Percentiles rank a stretch among this genome's conserved stretches.
phyloP scores from a whole-genome alignment of 2,329 filamentous ascomycete genomes.

The Botryotinia calthae region DNA sequence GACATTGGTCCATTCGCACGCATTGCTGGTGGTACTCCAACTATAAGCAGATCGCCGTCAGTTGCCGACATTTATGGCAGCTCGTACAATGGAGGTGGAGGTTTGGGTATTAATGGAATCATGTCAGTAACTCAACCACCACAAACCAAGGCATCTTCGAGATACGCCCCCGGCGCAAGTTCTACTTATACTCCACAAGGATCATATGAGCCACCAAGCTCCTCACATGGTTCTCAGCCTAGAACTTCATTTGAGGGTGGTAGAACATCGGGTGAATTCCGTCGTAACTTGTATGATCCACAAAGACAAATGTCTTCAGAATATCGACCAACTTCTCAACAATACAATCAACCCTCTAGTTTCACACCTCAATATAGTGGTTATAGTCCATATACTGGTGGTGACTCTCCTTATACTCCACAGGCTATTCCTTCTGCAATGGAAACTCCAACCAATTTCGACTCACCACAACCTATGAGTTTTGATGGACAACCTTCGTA shows the following conservation, averaged over 20 bases:
- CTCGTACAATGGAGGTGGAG: constrained; percentile 38
- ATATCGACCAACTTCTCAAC: constrained; percentile 35
- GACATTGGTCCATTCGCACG: constrained; percentile 80
- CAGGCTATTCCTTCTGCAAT: background rate
- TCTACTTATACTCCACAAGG: constrained; percentile 28
- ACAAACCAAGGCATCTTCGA: constrained; percentile 31
- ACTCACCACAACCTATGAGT: constrained; percentile 29
- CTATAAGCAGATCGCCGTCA: constrained; percentile 71
- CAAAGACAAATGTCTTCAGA: constrained; percentile 44
- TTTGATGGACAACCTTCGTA: constrained; percentile 23
- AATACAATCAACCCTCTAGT: constrained; percentile 35
- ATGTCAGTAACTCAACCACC: constrained; percentile 19
- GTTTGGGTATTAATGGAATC: constrained; percentile 34
- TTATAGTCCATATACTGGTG: constrained; percentile 28
- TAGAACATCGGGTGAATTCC: constrained; percentile 46
- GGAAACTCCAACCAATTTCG: background rate
- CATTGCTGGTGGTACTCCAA: constrained; percentile 72
- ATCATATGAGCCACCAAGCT: constrained; percentile 29
- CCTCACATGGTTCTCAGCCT: constrained; percentile 38
- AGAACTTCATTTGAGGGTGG: constrained; percentile 45
- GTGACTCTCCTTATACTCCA: constrained; percentile 17
- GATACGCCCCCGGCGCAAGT: constrained; percentile 39
- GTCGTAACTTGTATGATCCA: constrained; percentile 44
- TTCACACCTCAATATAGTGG: constrained; percentile 27
- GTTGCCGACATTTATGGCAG: constrained; percentile 64